Evolutionary conservation across 2,329 filamentous ascomycete genomes (phyloP), one percentile per base, ranked within the genome.

Genomic region (Xylariaceae sp.): DNA sequence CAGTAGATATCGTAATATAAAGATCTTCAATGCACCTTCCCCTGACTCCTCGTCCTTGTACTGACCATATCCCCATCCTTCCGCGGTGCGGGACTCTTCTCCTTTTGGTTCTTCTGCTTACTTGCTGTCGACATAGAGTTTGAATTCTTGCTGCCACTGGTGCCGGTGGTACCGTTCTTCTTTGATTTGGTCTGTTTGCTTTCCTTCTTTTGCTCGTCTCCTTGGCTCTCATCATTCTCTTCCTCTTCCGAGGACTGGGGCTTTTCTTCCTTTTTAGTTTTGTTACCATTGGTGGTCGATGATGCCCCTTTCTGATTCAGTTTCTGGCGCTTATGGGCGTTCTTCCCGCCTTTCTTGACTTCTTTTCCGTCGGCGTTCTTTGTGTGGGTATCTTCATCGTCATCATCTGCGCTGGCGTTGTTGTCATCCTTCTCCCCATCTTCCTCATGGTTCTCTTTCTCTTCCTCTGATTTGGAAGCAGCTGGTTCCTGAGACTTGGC

Each of bases 251-350:
- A 41, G n/a, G 19, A n/a, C 3, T 22, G 29, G 12, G 44, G 27
- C 2, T 41, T 29, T 14, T 41, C 42, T 3, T 48, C 41, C 5
- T 50, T 39, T 8, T 40, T 36, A 3, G 42, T 43, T 23, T 52
- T 48, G 4, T 42, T 36, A 6, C 12, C 29, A 11, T 48, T 44
- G 6, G 40, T 39, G 3, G 27, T 34, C 19, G 36, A 42, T 2
- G 39, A 14, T 50, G 53, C n/a, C 32, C 45, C 45, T 40, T 12
- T 48, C 19, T 63, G 48, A 3, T 44, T 40, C 10, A 8, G 50
- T 47, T 60, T 63, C 40, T 60, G 58, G 29, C 50, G 58, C 52
- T 64, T 63, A 21, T 57, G 62, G n/a, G 54, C 55, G 5, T 46
- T 47, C 37, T 61, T 60, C 1, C 55, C 55, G 14, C 55, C 56